Evolutionary conservation across 2,329 filamentous ascomycete genomes (phyloP), one percentile per base, ranked within the genome.

Genomic region (Cryphonectria parasitica): DNA sequence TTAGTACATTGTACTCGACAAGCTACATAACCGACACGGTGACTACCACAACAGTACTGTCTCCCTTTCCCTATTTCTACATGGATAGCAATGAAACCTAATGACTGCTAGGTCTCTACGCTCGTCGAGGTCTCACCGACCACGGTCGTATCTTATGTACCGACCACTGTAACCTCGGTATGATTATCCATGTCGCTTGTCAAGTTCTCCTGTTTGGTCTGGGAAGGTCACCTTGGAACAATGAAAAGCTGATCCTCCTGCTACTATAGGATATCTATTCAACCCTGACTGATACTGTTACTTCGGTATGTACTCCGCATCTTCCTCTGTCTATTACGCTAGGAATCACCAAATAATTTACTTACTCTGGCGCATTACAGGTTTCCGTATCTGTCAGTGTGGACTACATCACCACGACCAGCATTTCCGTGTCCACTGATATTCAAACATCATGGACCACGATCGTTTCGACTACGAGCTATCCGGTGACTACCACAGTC

Each of bases 401-500:
- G 45, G 45, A 49, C 45, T 49, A 49, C 22, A 49, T n/a, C 7
- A 49, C 45, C 45, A 49, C 22, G 3, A 10, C 19, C 13, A 60
- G 28, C 28, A 60, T 31, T 60, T 56, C 52, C 6, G 58, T 61
- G 58, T 61, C 58, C 31, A 61, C 58, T 22, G 58, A 61, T 17
- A 17, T 61, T 19, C 6, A 39, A 11, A 60, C 56, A 36, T 60
- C 56, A 22, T 61, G 58, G 58, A 25, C 17, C 31, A 61, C 58
- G 19, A 39, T 61, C 34, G 28, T 31, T 15, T 22, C 31, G 58
- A 61, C 58, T 8, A n/a, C 58, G 31, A 61, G 58, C 34, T 61
- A 66, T 31, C 64, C 64, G 7, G 52, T 73, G 13, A 73, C 75
- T 8, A 74, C 74, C 15, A 73, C 73, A 17, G 72, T 70, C 49